Conservation (phyloP, 768 basidiomycete genomes). For the Lentinula sp. region DNA sequence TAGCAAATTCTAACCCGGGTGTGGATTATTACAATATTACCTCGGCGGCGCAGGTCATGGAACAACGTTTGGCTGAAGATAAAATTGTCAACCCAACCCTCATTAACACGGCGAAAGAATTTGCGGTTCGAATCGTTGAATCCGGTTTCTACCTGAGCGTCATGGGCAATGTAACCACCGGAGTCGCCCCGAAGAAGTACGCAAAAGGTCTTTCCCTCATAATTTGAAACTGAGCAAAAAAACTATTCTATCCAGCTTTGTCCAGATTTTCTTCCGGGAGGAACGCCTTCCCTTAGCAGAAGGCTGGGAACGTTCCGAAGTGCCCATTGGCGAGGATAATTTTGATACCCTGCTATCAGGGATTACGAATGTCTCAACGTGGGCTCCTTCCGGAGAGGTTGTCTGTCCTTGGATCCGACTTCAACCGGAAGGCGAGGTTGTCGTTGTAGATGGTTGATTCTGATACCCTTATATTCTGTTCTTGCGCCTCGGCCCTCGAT, state of each 20-base stretch:
- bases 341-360: background rate
- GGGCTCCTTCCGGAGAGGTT: background rate
- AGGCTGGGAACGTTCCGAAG: background rate
- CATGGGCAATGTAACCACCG: slow-evolving; percentile 6
- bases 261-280: slow-evolving; percentile 4
- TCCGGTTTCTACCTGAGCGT: slow-evolving; percentile 9
- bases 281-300: slow-evolving; percentile 4
- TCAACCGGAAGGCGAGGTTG: background rate
- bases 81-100: slow-evolving; percentile 4
- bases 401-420: slow-evolving; percentile 2
- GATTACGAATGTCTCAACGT: background rate
- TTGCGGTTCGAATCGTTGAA: slow-evolving; percentile 8
- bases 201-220: too few species aligned
- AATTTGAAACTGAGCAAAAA: background rate
- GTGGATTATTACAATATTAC: slow-evolving; percentile 9
- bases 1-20: slow-evolving; percentile 8
- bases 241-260: background rate
- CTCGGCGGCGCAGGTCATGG: slow-evolving; percentile 6
- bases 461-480: too few species aligned
- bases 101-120: slow-evolving; percentile 10
- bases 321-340: background rate
- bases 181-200: background rate
- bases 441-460: background rate
- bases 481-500: too few species aligned
- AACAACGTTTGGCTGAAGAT: slow-evolving; percentile 6